Conservation (phyloP, 805 yeast species). For the Barnettozyma wickerhamii region DNA sequence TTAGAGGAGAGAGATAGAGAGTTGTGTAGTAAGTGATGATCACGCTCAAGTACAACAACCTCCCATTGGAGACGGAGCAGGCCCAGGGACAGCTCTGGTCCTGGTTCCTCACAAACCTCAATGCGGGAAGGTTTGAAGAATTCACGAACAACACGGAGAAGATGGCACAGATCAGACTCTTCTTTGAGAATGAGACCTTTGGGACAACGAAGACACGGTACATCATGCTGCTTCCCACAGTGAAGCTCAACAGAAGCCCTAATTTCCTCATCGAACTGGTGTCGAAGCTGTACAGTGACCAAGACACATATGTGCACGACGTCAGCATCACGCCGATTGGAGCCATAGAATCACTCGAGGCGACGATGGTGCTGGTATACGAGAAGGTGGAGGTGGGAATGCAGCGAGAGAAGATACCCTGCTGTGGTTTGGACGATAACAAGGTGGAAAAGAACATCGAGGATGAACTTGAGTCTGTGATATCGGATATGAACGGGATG, state of each 20-base stretch:
- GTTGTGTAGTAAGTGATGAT: no score
- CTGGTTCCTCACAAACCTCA: slow-evolving; percentile 32
- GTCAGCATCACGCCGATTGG: slow-evolving; percentile 11
- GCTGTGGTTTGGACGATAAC: no score
- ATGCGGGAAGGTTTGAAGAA: slow-evolving; percentile 33
- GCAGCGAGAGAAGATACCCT: no score
- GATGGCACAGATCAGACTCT: slow-evolving; percentile 26
- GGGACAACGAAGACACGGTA: not conserved
- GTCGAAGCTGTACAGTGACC: slow-evolving; percentile 3
- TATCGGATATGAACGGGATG: not conserved
- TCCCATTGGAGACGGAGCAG: slow-evolving; percentile 28
- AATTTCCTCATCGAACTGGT: slow-evolving; percentile 5
- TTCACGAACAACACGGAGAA: slow-evolving; percentile 26
- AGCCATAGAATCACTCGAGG: slow-evolving; percentile 1
- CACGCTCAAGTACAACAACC: slow-evolving; percentile 16
- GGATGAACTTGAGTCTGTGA: not conserved
- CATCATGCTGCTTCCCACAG: slow-evolving; percentile 6
- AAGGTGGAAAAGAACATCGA: not conserved
- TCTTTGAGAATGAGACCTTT: slow-evolving; percentile 13
- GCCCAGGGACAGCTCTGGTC: slow-evolving; percentile 33
- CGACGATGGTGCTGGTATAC: slow-evolving; percentile 7
- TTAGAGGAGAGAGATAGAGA: no score
- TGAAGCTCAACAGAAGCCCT: slow-evolving; percentile 3
- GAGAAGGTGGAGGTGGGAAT: no score
- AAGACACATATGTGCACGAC: not conserved